Evolutionary conservation across 208 protist genomes (phyloP).

Genomic region (Lotmaria passim): DNA sequence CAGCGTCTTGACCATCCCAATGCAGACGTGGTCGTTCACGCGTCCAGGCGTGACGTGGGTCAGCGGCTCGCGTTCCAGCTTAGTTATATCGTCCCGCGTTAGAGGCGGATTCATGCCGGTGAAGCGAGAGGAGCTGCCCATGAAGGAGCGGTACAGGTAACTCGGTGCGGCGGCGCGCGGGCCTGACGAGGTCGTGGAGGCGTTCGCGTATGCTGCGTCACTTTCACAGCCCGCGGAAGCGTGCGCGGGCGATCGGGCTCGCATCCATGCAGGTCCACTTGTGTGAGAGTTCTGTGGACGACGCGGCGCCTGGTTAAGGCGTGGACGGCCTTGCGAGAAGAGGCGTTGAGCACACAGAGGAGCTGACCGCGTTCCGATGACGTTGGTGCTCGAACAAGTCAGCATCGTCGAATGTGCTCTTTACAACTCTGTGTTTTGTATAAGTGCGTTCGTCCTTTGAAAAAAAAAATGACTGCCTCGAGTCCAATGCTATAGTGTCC

Average conservation of each 20-base stretch:
- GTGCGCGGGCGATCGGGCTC: neutral
- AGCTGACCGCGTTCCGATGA: neutral
- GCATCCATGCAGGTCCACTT: neutral
- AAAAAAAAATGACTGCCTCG: too few relatives aligned
- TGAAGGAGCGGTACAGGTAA: constrained; percentile 60
- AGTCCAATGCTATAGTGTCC: too few relatives aligned
- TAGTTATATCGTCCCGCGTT: constrained; percentile 35
- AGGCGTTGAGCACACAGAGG: neutral
- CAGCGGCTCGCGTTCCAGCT: constrained; percentile 66
- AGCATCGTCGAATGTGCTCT: neutral
- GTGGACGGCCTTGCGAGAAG: constrained; percentile 10
- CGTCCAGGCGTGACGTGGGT: constrained; percentile 59
- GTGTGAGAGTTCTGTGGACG: neutral
- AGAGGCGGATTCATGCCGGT: constrained; percentile 23
- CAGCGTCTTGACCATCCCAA: constrained; percentile 64
- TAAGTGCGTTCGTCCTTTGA: too few relatives aligned
- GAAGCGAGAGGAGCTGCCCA: constrained; percentile 75
- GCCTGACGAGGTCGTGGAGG: neutral
- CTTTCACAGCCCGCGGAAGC: neutral
- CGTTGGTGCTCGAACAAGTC: too few relatives aligned
- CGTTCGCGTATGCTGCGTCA: neutral
- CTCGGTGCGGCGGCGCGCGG: constrained; percentile 5
- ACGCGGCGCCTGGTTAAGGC: neutral
- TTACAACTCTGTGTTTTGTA: neutral
- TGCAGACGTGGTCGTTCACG: constrained; percentile 74